Evolutionary conservation across 1,139 yeast species (phyloP), one percentile per base, ranked within the genome.

Genomic region (Pneumocystis jirovecii): DNA sequence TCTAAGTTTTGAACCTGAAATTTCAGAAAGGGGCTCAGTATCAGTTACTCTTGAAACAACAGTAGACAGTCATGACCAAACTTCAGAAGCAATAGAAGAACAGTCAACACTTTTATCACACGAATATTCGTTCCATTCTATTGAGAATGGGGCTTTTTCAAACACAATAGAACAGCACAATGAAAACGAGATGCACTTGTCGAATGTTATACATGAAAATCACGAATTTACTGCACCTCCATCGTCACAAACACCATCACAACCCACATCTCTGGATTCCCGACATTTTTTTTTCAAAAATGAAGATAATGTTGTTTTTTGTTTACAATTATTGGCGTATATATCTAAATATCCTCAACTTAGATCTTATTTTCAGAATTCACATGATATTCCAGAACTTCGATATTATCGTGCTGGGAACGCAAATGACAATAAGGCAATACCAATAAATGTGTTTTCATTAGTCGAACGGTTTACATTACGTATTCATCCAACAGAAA

Each of bases 221-320:
- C 19, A 40, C 15, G 44, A 5, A 17, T 40, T 40, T 6, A 17
- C 44, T 4, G 40, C 40, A 8, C 17, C 40, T 10, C 40, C 34
- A 15, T 5, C n/a, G 10, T 31, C 5, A 3, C 34, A 50, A 50
- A 8, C 56, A 8, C 29, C 25, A 12, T n/a, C 4, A 5, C 57
- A 50, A 17, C 19, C 34, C 8, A 2, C 12, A 15, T 50, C 21
- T 8, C 21, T 50, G 3, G 57, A 50, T 50, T 50, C 57, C 2
- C 19, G 34, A 12, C 57, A 50, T 50, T 50, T 50, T 25, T 50
- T 50, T 29, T 50, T 50, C 34, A 50, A 29, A 17, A 50, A 50
- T 50, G 96, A 89, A 69, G 97, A 91, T 73, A 98, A 93, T 73
- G 88, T 93, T 39, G 85, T 89, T 45, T 90, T 97, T 96, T 87